Evolutionary conservation across 768 basidiomycete species (phyloP).

Genomic region (Tulasnella sp.): DNA sequence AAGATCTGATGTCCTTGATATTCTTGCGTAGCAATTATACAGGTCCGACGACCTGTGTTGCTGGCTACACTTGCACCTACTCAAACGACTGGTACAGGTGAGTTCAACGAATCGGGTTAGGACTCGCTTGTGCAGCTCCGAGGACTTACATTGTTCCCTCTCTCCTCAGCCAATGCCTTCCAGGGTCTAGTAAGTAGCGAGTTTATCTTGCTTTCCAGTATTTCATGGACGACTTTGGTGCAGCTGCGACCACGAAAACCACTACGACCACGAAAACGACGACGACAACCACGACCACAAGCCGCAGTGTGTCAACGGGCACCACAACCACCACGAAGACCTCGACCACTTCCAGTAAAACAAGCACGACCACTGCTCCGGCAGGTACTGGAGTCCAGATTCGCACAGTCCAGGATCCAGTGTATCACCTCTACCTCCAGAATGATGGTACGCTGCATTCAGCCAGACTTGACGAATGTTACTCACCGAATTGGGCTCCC

Average conservation of each 20-base stretch:
- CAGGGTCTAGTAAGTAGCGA: conserved; percentile 31
- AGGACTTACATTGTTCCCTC: conserved; percentile 34
- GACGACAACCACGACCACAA: not conserved
- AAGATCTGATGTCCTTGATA: not conserved
- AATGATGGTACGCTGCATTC: conserved; percentile 39
- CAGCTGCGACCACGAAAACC: conserved; percentile 5
- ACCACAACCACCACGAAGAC: conserved; percentile 19
- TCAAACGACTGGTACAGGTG: conserved; percentile 46
- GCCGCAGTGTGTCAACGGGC: not conserved
- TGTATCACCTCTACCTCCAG: conserved; percentile 57
- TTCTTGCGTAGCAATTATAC: conserved; percentile 33
- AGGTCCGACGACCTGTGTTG: conserved; percentile 44
- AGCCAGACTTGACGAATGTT: not conserved
- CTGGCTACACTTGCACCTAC: conserved; percentile 44
- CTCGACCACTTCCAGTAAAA: conserved; percentile 31
- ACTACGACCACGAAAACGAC: conserved; percentile 11
- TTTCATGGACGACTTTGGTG: not conserved
- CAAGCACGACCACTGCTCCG: conserved; percentile 26
- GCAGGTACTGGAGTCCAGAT: conserved; percentile 44
- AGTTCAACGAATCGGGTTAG: not conserved
- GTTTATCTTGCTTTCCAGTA: conserved; percentile 38
- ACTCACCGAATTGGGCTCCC: not conserved
- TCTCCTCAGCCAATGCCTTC: conserved; percentile 4
- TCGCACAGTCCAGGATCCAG: conserved; percentile 49
- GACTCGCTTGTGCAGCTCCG: conserved; percentile 41